Base-by-base conservation (phyloP, 2,329 filamentous ascomycete genomes). In the Colletotrichum tamarilloi region DNA sequence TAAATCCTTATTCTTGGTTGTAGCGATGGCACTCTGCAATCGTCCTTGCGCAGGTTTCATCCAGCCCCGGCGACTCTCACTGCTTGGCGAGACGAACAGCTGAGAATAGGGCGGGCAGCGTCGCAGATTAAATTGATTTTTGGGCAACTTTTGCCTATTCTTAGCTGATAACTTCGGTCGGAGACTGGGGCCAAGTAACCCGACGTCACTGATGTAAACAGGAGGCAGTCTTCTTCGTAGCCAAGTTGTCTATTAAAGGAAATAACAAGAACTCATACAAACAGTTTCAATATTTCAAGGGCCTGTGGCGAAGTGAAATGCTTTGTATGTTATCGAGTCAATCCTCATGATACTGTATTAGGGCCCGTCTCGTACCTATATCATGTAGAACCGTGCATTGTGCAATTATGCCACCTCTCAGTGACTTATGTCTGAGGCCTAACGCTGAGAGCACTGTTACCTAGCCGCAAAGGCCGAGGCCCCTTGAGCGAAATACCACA, bases 131-230 rank as follows among this genome's bases (percentile, higher is more conserved):
- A 62, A 49, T 28, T 49, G 0, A 8, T 0, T 11, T 59, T 24
- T 26, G 19, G 14, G 92, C 0, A 87, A 90, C 4, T 32, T 26
- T 19, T 9, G 7, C n/a, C 49, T 55, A 49, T 64, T 60, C 22
- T 59, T 58, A 49, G 52, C 14, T 19, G 8, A 56, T 11, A 8
- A 16, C 8, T 49, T 22, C 8, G 19, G 19, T 22, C 19, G 42
- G 8, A 49, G 42, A 19, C 42, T 49, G 42, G n/a, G 4, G 7
- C 7, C 11, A 49, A 49, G 19, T 8, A n/a, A 49, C 0, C 42
- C 42, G 8, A 8, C 42, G 42, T 11, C 42, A n/a, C 42, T 8
- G 19, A n/a, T 11, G 11, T 22, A 5, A 49, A n/a, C 8, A 49
- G 6, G 42, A 22, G 26, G 4, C 4, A 26, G 26, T 26, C 26